Percentiles rank a stretch among this genome's conserved stretches.
phyloP scores from a whole-genome alignment of 805 yeast species.

The Myxozyma melibiosi region DNA sequence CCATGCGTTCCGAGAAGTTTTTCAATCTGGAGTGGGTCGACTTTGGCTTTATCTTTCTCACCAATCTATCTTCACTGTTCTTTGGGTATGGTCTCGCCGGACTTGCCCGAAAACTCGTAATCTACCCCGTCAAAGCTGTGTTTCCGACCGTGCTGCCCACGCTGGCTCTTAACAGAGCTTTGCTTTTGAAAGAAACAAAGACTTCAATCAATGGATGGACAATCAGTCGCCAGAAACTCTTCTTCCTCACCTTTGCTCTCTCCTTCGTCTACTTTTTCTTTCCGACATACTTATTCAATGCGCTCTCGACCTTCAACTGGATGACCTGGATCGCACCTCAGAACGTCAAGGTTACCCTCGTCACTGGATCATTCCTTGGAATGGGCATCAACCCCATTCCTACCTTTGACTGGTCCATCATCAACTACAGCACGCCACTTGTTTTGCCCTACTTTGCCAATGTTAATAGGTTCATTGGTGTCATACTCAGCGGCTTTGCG shows the following conservation, averaged over 20 bases:
- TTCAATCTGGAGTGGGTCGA: conserved; percentile 38
- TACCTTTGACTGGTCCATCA: conserved; percentile 44
- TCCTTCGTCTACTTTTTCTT: conserved; percentile 58
- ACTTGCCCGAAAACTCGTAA: conserved; percentile 57
- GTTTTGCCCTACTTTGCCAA: conserved; percentile 49
- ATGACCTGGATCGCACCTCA: conserved; percentile 60
- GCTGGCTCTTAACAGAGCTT: conserved; percentile 53
- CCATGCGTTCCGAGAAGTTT: conserved; percentile 15
- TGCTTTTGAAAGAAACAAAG: conserved; percentile 48
- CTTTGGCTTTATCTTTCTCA: conserved; percentile 56
- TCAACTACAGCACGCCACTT: conserved; percentile 46
- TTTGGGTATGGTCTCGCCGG: conserved; percentile 72
- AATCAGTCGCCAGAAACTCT: conserved; percentile 55
- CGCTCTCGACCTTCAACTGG: conserved; percentile 59
- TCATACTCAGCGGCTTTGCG: conserved; percentile 39
- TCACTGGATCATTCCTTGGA: conserved; percentile 51
- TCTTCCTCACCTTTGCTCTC: conserved; percentile 47
- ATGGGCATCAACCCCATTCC: conserved; percentile 52
- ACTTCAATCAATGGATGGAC: conserved; percentile 62
- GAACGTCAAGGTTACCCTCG: conserved; percentile 50
- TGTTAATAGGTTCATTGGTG: conserved; percentile 43
- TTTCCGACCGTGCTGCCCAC: conserved; percentile 59
- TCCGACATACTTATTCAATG: conserved; percentile 64
- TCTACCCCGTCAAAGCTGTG: conserved; percentile 49
- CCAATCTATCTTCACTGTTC: conserved; percentile 59